Percentiles rank a stretch among this genome's conserved stretches.
These are phyloP conservation scores for Deakozyma indianensis DNA, from an alignment of 805 yeast species.

Conservation along the genomic window DNA sequence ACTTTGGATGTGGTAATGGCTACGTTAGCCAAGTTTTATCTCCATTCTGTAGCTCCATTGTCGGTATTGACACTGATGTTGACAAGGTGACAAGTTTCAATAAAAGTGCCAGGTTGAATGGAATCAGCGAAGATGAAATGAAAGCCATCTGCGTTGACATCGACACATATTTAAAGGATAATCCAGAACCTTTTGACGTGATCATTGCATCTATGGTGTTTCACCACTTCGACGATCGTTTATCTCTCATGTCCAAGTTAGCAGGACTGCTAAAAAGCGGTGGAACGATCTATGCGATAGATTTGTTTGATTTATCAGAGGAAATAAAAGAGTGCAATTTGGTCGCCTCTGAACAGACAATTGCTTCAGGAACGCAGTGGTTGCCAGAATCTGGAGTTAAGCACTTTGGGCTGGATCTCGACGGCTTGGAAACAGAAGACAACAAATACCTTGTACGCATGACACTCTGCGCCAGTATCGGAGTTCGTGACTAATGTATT, in stretches of 20 bases:
- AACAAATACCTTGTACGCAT: not conserved
- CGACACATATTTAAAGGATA: not conserved
- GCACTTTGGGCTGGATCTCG: not conserved
- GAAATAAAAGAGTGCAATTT: not conserved
- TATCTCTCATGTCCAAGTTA: not conserved
- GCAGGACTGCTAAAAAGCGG: not conserved
- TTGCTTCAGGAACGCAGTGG: not conserved
- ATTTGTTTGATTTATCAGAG: not conserved
- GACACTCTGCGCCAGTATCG: not conserved
- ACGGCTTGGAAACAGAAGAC: not conserved
- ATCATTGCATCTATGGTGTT: not conserved
- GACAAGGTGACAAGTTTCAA: not conserved
- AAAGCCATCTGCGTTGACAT: not conserved
- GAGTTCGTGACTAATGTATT: too few relatives aligned
- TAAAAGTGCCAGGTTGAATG: not conserved
- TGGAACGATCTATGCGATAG: not conserved
- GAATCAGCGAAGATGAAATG: not conserved
- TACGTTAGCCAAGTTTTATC: not conserved
- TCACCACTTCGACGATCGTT: not conserved
- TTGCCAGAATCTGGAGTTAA: not conserved
- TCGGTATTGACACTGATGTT: not conserved
- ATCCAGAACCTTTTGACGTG: not conserved
- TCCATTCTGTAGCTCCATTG: not conserved
- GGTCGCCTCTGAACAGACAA: not conserved
- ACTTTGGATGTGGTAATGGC: not conserved